Evolutionary conservation across 495 filamentous ascomycete genomes (phyloP).

Genomic region (Aspergillus affinis): DNA sequence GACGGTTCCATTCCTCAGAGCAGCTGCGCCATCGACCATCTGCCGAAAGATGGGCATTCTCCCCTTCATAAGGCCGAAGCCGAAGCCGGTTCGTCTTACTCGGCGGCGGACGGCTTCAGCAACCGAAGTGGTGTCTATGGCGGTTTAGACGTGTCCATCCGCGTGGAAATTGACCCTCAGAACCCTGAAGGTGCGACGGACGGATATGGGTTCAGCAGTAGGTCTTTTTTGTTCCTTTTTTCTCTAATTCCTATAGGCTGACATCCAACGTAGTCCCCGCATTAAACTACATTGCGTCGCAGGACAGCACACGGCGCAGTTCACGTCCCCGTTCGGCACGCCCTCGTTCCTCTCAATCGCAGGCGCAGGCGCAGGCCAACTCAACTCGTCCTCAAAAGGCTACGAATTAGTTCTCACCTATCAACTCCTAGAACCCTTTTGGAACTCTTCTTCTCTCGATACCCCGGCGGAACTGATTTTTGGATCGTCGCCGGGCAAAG

Average conservation of each 20-base stretch:
- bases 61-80: constrained; percentile 65
- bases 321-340: constrained; percentile 19
- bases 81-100: constrained; percentile 62
- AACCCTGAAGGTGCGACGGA: constrained; percentile 61
- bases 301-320: constrained; percentile 12
- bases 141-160: constrained; percentile 64
- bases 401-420: constrained; percentile 1
- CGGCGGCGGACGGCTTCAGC: constrained; percentile 53
- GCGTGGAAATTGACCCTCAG: constrained; percentile 70
- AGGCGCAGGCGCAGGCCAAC: constrained; percentile 6
- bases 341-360: constrained; percentile 12
- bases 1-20: constrained; percentile 10
- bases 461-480: too few species aligned
- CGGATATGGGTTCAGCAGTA: constrained; percentile 65
- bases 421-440: not conserved
- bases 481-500: too few species aligned
- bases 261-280: constrained; percentile 23
- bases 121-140: constrained; percentile 57
- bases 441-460: too few species aligned
- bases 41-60: constrained; percentile 60
- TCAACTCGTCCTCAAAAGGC: constrained; percentile 20
- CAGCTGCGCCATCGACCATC: constrained; percentile 21
- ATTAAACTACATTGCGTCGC: constrained; percentile 15
- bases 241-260: constrained; percentile 1
- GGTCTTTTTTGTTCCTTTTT: constrained; percentile 16